Base-by-base conservation (phyloP, 495 filamentous ascomycete species). In the Entonaema liquescens region DNA sequence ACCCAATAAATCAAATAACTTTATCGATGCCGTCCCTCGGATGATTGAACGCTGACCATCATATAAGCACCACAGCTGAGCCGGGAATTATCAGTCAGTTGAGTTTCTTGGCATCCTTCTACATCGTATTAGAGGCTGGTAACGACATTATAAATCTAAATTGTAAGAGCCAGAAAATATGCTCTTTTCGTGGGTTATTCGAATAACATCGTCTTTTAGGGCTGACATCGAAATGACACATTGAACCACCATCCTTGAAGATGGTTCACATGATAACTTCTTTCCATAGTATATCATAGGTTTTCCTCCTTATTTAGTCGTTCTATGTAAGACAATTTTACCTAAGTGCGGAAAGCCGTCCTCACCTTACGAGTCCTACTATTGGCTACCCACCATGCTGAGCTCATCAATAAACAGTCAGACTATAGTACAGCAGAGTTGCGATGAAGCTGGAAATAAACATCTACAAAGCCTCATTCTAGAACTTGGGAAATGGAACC, bases 321-420 rank as follows among this genome's bases (percentile, higher is more conserved):
- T 8, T 5, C 12, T 53, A 29, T 29, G 25, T 53, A 53, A 53
- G 25, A 53, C 25, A 7, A 53, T 29, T 47, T 53, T 53, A 53
- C 23, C 49, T 28, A 53, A 29, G 49, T 53, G 23, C 4, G 49
- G 49, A 53, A 53, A n/a, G 49, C 11, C 15, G 15, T n/a, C 12
- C 26, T 53, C 26, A 29, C 49, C 23, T 12, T 29, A 53, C 6
- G 12, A n/a, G 8, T 53, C 6, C 23, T 29, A 29, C 49, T 17
- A 53, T 29, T 53, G 49, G 49, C 7, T 53, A 9, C 1, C 25
- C 13, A 53, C 49, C 49, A 21, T 56, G 26, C 53, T 56, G 28
- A 56, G 1, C 25, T 56, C 53, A 56, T 56, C 53, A 56, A 56
- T 56, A 56, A 56, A 56, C 28, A 33, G 53, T 56, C 26, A 56